Percentiles rank a stretch among this genome's conserved stretches.
These are phyloP conservation scores for Candida awuae DNA, from an alignment of 805 yeast species.

Conservation along the genomic window DNA sequence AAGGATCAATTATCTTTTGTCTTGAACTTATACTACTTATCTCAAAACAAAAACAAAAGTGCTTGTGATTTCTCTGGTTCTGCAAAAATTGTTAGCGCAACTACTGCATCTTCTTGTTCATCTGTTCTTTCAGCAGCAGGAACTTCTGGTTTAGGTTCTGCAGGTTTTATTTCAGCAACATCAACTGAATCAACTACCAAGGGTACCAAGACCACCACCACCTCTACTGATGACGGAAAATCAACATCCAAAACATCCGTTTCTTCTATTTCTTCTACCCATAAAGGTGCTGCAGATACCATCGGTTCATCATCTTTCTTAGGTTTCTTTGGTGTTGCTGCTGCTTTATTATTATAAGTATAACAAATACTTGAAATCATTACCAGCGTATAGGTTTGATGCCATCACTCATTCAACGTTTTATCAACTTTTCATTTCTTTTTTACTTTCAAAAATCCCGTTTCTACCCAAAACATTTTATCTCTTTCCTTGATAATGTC, in stretches of 20 bases:
- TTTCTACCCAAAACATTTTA: no score
- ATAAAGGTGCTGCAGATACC: conserved; percentile 13
- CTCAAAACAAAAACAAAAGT: conserved; percentile 33
- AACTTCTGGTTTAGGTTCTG: conserved; percentile 54
- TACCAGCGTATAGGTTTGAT: no score
- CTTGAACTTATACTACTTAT: conserved; percentile 55
- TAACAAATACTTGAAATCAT: background rate
- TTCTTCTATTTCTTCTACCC: conserved; percentile 16
- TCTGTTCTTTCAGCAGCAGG: conserved; percentile 61
- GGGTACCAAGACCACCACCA: no score
- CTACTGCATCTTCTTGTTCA: conserved; percentile 48
- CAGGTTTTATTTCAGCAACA: conserved; percentile 27
- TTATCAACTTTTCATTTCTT: no score
- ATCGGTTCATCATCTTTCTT: conserved; percentile 11
- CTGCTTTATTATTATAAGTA: conserved; percentile 18
- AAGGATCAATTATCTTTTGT: conserved; percentile 60
- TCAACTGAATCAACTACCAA: conserved; percentile 16
- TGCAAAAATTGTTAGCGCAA: conserved; percentile 42
- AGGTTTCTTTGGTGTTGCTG: conserved; percentile 18
- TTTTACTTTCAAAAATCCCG: no score
- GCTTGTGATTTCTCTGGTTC: conserved; percentile 69
- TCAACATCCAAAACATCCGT: conserved; percentile 8
- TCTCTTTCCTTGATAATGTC: no score
- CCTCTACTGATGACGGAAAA: conserved; percentile 6
- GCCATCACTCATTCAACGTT: no score